phyloP scores from a whole-genome alignment of 2,329 filamentous ascomycete species.

The Aureobasidium namibiae region DNA sequence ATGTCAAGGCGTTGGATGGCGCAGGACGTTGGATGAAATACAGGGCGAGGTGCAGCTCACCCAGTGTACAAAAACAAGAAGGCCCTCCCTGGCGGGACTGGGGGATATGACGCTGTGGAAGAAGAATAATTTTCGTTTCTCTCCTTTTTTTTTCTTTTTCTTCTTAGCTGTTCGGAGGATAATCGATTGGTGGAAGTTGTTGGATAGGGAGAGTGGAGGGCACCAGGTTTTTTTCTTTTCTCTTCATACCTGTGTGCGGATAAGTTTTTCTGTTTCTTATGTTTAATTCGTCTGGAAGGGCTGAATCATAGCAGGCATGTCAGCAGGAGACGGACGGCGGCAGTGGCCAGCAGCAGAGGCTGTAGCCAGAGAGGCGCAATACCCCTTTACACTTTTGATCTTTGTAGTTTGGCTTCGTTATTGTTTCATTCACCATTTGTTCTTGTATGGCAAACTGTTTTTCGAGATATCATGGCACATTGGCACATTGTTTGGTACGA shows the following conservation, averaged over 20 bases:
- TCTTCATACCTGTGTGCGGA: constrained; percentile 4
- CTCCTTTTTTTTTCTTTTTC: background rate
- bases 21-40: background rate
- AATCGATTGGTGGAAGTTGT: constrained; percentile 9
- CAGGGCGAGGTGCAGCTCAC: constrained; percentile 7
- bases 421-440: background rate
- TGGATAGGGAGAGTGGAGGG: background rate
- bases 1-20: constrained; percentile 9
- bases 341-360: constrained; percentile 3
- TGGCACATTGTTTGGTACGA: background rate
- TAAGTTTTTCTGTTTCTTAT: background rate
- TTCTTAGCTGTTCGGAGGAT: too few species aligned
- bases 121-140: constrained; percentile 13
- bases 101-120: constrained; percentile 1
- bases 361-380: constrained; percentile 8
- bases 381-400: constrained; percentile 8
- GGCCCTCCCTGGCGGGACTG: constrained; percentile 10
- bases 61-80: constrained; percentile 10
- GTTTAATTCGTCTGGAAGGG: constrained; percentile 6
- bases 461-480: background rate
- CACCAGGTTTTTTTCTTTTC: constrained; percentile 6
- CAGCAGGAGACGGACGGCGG: constrained; percentile 3
- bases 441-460: background rate
- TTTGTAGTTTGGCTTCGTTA: constrained; percentile 5
- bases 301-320: constrained; percentile 11